Conservation (phyloP, 805 yeast species). For the Sugiyamaella lignohabitans region DNA sequence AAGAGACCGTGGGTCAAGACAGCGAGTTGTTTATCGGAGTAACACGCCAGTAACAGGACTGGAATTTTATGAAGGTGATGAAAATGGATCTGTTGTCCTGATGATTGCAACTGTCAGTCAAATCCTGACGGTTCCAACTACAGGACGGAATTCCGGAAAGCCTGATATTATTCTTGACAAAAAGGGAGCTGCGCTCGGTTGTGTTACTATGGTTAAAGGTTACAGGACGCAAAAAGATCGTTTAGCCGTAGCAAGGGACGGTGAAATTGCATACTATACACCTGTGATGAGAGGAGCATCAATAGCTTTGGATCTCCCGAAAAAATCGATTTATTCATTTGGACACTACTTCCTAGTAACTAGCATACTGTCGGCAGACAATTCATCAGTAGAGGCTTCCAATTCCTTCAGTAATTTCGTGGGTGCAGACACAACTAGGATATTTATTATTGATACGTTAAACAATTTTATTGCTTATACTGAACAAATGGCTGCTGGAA, state of each 20-base stretch:
- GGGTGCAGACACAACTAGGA: conserved; percentile 41
- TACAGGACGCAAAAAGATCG: conserved; percentile 34
- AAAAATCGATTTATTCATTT: conserved; percentile 45
- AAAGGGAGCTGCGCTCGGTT: conserved; percentile 43
- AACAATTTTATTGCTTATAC: conserved; percentile 68
- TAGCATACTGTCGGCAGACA: conserved; percentile 26
- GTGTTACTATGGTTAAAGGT: conserved; percentile 19
- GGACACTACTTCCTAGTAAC: conserved; percentile 53
- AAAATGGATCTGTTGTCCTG: conserved; percentile 37
- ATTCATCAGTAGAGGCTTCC: conserved; percentile 25
- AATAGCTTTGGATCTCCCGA: conserved; percentile 51
- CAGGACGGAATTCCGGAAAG: conserved; percentile 69
- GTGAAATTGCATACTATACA: conserved; percentile 59
- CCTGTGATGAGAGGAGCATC: conserved; percentile 35
- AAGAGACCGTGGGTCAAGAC: conserved; percentile 86
- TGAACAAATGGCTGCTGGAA: conserved; percentile 58
- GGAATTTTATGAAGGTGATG: conserved; percentile 39
- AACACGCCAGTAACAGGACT: conserved; percentile 78
- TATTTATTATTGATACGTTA: conserved; percentile 60
- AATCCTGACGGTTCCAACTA: conserved; percentile 64
- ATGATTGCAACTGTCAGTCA: conserved; percentile 72
- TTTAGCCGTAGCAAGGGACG: conserved; percentile 59
- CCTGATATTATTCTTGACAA: conserved; percentile 45
- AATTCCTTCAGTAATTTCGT: conserved; percentile 10
- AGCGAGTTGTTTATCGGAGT: conserved; percentile 67